A percentile compares a stretch with the other conserved stretches of the same genome.
phyloP scores from a whole-genome alignment of 2,329 filamentous ascomycete genomes.

The Monilinia aucupariae region DNA sequence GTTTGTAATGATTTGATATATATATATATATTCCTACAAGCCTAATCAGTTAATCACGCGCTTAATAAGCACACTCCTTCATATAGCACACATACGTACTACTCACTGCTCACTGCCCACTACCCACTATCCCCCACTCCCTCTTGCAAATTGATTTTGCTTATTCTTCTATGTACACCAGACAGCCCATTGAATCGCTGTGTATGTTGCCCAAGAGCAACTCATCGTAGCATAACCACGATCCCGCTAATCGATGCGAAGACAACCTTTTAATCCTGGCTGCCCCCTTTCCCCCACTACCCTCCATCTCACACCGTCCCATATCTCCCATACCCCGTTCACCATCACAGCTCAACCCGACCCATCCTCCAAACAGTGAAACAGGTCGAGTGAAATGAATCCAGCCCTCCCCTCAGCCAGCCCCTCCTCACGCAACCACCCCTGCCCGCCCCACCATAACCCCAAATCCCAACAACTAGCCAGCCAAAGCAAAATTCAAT shows the following conservation, averaged over 20 bases:
- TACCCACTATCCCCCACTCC: neutral
- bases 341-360: neutral
- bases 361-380: neutral
- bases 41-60: neutral
- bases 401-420: neutral
- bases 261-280: neutral
- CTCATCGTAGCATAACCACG: neutral
- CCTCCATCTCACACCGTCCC: neutral
- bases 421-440: neutral
- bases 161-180: neutral
- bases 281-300: too few species aligned
- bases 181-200: neutral
- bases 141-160: neutral
- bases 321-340: neutral
- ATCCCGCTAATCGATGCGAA: neutral
- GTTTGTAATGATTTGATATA: too few species aligned
- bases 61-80: neutral
- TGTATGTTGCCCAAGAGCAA: neutral
- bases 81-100: neutral
- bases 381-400: neutral
- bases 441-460: too few species aligned
- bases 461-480: neutral
- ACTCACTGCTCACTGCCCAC: neutral
- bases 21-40: constrained; percentile 1
- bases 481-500: constrained; percentile 1